phyloP scores from a whole-genome alignment of 2,329 filamentous ascomycete genomes.

The Didymella keratinophila region DNA sequence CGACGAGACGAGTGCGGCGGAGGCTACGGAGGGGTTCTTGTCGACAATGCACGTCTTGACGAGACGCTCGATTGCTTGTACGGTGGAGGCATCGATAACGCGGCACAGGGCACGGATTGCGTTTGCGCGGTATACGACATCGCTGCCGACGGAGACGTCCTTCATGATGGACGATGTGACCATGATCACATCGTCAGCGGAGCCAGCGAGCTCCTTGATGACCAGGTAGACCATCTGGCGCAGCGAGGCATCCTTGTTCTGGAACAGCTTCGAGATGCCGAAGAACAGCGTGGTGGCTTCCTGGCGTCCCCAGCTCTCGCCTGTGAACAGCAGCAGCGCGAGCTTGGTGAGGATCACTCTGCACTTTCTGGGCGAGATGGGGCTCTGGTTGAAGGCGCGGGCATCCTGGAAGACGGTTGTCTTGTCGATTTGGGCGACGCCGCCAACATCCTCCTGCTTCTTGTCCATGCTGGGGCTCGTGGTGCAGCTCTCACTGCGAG shows the following conservation, averaged over 20 bases:
- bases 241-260: slow-evolving; percentile 97
- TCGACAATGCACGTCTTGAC: slow-evolving; percentile 99
- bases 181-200: slow-evolving; percentile 99
- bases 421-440: slow-evolving; percentile 95
- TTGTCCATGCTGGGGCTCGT: slow-evolving; percentile 66
- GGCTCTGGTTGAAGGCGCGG: slow-evolving; percentile 96
- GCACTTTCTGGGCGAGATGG: slow-evolving; percentile 96
- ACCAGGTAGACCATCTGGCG: slow-evolving; percentile 99
- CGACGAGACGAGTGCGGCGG: slow-evolving; percentile 92
- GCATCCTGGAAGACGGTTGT: slow-evolving; percentile 99
- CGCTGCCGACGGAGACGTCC: slow-evolving; percentile 93
- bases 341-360: slow-evolving; percentile 94
- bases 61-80: slow-evolving; percentile 96
- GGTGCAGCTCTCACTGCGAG: slow-evolving; percentile 34
- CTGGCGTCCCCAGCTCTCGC: slow-evolving; percentile 94
- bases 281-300: slow-evolving; percentile 99
- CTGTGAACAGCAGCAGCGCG: slow-evolving; percentile 92
- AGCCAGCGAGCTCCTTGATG: slow-evolving; percentile 95
- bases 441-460: slow-evolving; percentile 98
- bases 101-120: slow-evolving; percentile 94
- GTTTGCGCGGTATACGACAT: slow-evolving; percentile 84
- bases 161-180: slow-evolving; percentile 99
- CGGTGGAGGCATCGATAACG: slow-evolving; percentile 93
- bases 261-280: slow-evolving; percentile 96
- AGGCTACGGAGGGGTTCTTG: slow-evolving; percentile 97